phyloP scores from a whole-genome alignment of 2,329 filamentous ascomycete species.

The Colletotrichum cuscutae region DNA sequence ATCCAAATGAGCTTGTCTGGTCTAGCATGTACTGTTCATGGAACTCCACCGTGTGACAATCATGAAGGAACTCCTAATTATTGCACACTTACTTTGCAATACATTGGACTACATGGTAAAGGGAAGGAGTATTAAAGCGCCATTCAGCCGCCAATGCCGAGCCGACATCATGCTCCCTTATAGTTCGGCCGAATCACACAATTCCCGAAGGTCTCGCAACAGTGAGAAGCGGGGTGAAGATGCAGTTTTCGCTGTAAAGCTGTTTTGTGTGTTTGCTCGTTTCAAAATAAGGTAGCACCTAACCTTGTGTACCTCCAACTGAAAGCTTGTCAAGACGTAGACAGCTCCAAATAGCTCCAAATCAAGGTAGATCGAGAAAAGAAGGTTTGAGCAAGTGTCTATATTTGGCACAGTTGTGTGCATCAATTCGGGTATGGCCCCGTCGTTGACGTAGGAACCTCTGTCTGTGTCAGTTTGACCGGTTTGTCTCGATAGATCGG shows the following conservation, averaged over 20 bases:
- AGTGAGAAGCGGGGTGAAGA: neutral
- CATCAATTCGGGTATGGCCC: neutral
- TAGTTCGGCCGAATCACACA: neutral
- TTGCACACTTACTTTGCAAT: no score
- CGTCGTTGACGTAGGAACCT: slow-evolving; percentile 7
- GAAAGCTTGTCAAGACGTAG: neutral
- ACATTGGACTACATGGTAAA: no score
- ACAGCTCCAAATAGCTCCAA: neutral
- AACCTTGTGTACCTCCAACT: slow-evolving; percentile 9
- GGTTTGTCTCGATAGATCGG: neutral
- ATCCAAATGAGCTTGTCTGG: neutral
- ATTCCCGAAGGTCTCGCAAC: neutral
- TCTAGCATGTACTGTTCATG: neutral
- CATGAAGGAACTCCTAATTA: no score
- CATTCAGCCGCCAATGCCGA: neutral
- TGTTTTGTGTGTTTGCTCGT: slow-evolving; percentile 26
- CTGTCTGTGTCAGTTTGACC: neutral
- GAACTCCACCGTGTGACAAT: neutral
- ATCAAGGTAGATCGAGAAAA: neutral
- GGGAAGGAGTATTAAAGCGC: neutral
- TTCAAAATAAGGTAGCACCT: neutral
- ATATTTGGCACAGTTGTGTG: slow-evolving; percentile 1
- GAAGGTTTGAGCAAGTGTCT: neutral
- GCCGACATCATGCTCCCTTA: neutral
- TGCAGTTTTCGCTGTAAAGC: neutral